Evolutionary conservation across 2,329 filamentous ascomycete genomes (phyloP).

Genomic region (Aspergillus sp.): DNA sequence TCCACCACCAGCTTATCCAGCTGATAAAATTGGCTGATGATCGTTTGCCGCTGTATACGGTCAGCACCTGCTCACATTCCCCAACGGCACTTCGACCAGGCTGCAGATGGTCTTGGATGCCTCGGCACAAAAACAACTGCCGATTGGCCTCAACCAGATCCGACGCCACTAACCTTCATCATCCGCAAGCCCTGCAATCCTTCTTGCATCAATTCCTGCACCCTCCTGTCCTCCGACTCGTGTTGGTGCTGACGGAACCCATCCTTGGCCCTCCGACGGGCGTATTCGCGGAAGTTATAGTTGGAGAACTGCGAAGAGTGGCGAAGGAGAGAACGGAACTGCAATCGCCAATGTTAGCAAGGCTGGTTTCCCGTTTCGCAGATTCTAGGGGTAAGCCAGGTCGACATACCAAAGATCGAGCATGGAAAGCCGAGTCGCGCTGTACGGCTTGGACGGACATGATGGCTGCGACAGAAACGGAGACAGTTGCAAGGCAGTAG

Average conservation of each 20-base stretch:
- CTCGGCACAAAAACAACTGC: too few species aligned
- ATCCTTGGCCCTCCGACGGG: conserved; percentile 79
- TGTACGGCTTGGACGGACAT: conserved; percentile 38
- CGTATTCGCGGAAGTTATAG: conserved; percentile 98
- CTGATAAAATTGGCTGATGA: conserved; percentile 91
- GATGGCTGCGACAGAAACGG: conserved; percentile 6
- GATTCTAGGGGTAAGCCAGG: too few species aligned
- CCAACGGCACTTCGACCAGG: not conserved
- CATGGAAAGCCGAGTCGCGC: conserved; percentile 38
- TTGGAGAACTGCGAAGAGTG: conserved; percentile 78
- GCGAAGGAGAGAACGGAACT: conserved; percentile 90
- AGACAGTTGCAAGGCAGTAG: conserved; percentile 1
- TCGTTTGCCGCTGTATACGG: conserved; percentile 72
- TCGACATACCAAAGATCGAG: conserved; percentile 36
- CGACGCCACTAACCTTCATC: conserved; percentile 74
- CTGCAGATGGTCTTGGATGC: too few species aligned
- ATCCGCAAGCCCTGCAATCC: conserved; percentile 78
- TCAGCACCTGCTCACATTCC: conserved; percentile 23
- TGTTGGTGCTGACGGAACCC: conserved; percentile 72
- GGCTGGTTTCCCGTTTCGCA: not conserved
- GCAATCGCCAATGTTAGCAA: conserved; percentile 2
- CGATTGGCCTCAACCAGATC: too few species aligned
- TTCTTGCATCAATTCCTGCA: conserved; percentile 84
- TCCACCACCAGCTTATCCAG: conserved; percentile 87
- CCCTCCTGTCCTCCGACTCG: conserved; percentile 61